Percentiles rank a stretch among this genome's conserved stretches.
phyloP scores from a whole-genome alignment of 371 early-diverging fungal species.

The Blakeslea trispora region DNA sequence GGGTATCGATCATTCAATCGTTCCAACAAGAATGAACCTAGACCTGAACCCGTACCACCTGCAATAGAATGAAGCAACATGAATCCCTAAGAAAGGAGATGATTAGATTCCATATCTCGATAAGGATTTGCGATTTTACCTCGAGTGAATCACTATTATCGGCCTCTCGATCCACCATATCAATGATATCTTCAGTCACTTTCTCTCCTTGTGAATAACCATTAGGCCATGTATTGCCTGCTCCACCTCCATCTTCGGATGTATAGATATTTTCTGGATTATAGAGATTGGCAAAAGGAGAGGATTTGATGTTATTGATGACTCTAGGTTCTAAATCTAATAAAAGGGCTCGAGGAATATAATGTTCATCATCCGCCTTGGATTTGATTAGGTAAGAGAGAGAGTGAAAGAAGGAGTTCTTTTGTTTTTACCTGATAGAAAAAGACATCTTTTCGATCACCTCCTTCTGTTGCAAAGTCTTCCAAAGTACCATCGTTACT shows the following conservation, averaged over 20 bases:
- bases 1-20: constrained; percentile 94
- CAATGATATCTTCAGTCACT: constrained; percentile 83
- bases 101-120: not conserved
- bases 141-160: constrained; percentile 93
- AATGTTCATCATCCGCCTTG: constrained; percentile 94
- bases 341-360: constrained; percentile 90
- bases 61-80: constrained; percentile 93
- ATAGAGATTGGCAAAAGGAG: constrained; percentile 79
- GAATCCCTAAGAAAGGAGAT: constrained; percentile 60
- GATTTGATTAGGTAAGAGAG: no score
- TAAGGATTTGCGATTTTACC: constrained; percentile 34
- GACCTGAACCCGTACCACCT: constrained; percentile 97
- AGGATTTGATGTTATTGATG: constrained; percentile 70
- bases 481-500: constrained; percentile 81
- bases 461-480: constrained; percentile 85
- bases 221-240: constrained; percentile 95
- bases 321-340: constrained; percentile 94
- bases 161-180: constrained; percentile 94
- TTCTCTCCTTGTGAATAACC: constrained; percentile 85
- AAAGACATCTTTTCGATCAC: constrained; percentile 98
- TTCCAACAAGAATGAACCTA: constrained; percentile 91
- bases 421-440: constrained; percentile 98
- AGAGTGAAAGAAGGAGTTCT: no score
- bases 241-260: constrained; percentile 92
- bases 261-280: constrained; percentile 92